Percentiles rank a stretch among this genome's conserved stretches.
These are phyloP conservation scores for Crucibulum laeve DNA, from an alignment of 768 basidiomycete species.

Conservation along the genomic window DNA sequence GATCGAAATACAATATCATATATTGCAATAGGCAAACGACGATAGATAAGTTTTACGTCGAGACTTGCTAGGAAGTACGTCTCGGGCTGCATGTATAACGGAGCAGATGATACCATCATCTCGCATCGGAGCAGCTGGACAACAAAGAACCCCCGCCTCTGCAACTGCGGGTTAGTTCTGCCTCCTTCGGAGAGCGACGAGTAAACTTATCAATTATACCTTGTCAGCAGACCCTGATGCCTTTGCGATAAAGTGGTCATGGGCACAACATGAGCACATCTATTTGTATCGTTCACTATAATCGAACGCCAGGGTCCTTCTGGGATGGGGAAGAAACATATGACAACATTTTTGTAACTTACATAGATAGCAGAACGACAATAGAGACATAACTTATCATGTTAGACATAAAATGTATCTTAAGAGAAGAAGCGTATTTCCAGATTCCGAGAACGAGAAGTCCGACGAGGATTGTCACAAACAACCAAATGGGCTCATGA, in stretches of 20 bases:
- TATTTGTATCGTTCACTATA: slow-evolving; percentile 1
- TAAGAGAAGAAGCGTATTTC: slow-evolving; percentile 6
- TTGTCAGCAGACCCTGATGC: slow-evolving; percentile 4
- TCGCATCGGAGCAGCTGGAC: neutral
- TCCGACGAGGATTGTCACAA: slow-evolving; percentile 8
- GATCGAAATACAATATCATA: too few relatives aligned
- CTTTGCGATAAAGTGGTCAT: slow-evolving; percentile 2
- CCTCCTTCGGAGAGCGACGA: neutral
- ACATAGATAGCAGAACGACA: neutral
- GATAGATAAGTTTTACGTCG: too few relatives aligned
- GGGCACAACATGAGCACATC: slow-evolving; percentile 6
- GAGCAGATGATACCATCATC: too few relatives aligned
- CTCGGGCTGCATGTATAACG: too few relatives aligned
- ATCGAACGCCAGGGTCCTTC: slow-evolving; percentile 3
- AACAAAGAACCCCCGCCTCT: neutral
- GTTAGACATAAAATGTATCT: slow-evolving; percentile 14
- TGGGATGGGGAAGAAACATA: slow-evolving; percentile 9
- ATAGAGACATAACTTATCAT: slow-evolving; percentile 13
- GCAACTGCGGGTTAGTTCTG: neutral
- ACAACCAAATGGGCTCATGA: slow-evolving; percentile 16
- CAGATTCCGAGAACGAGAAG: slow-evolving; percentile 8
- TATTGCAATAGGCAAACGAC: too few relatives aligned
- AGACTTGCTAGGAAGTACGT: too few relatives aligned
- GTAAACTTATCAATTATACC: slow-evolving; percentile 1
- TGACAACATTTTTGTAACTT: slow-evolving; percentile 12